Evolutionary conservation across 176 grass and related monocot species (phyloP), one percentile per base, ranked within the genome.

Genomic region (Dendrocalamus sinicus): DNA sequence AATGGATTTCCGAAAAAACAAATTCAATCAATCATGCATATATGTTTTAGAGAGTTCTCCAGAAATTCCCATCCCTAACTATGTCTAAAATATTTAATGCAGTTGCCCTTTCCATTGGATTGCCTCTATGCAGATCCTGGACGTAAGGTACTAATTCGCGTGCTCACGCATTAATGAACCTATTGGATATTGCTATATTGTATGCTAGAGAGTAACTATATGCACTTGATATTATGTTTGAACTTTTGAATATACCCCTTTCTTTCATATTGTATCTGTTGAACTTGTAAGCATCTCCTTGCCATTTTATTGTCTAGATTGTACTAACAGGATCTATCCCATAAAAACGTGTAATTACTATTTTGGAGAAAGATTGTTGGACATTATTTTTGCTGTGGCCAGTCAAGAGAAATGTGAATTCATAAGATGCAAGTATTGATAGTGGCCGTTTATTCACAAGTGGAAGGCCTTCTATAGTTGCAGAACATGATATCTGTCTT

Each of bases 31-130:
- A 85, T 30, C n/a, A 12, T 69, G 65, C 40, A 19, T 62, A 9
- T 44, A 0, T 50, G 20, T 4, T 51, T 70, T 39, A 39, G 37
- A 39, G 37, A 39, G 37, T 39, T 9, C 15, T 55, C 39, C 4
- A 62, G 6, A 19, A 14, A 46, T 73, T 19, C 62, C 23, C 15
- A 75, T 77, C 26, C 22, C 20, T 62, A 59, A 77, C 4, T 40
- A 83, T 63, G 0, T 19, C 12, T 68, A 79, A 59, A 71, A 69
- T 72, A 13, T 57, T 67, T 53, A 44, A 48, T 91, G 69, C 91
- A 98, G 95, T 80, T 98, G 72, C 95, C 95, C 22, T 98, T 98
- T 93, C 95, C 95, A 13, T 17, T 84, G 68, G 95, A 98, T 46
- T 88, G 59, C 84, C 91, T 98, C 81, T 95, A 98, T 58, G 93